Conservation (phyloP, 208 protist species). For the Leishmania turanica region DNA sequence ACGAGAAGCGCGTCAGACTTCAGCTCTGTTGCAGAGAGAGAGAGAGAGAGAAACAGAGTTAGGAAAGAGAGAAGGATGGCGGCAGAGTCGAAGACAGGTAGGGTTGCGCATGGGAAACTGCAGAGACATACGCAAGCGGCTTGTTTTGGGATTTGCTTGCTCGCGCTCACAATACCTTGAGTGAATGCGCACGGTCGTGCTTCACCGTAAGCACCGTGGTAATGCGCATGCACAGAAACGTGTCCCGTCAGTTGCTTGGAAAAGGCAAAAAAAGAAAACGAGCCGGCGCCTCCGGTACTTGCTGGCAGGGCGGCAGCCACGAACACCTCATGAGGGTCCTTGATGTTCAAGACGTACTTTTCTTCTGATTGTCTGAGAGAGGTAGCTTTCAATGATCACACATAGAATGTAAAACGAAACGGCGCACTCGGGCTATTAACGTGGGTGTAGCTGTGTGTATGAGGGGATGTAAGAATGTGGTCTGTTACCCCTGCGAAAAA, state of each 20-base stretch:
- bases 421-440: constrained; percentile 6
- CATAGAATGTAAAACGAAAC: constrained; percentile 2
- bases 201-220: neutral
- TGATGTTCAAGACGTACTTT: neutral
- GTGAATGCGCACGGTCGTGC: neutral
- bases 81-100: neutral
- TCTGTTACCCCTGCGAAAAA: constrained; percentile 5
- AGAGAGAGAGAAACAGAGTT: neutral
- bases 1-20: constrained; percentile 2
- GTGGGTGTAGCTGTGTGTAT: constrained; percentile 12
- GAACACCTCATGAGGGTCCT: neutral
- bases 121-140: neutral
- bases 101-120: neutral
- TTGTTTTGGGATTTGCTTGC: neutral
- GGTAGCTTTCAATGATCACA: constrained; percentile 9
- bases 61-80: neutral
- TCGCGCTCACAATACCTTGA: neutral
- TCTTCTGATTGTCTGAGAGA: neutral
- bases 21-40: neutral
- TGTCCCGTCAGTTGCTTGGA: neutral
- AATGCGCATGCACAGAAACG: neutral
- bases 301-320: neutral
- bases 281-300: neutral
- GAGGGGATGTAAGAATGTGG: neutral
- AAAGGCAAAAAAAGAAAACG: neutral